These are phyloP conservation scores for Rhodotorula sp. DNA, from an alignment of 1,284 basidiomycete genomes.

Conservation along the genomic window DNA sequence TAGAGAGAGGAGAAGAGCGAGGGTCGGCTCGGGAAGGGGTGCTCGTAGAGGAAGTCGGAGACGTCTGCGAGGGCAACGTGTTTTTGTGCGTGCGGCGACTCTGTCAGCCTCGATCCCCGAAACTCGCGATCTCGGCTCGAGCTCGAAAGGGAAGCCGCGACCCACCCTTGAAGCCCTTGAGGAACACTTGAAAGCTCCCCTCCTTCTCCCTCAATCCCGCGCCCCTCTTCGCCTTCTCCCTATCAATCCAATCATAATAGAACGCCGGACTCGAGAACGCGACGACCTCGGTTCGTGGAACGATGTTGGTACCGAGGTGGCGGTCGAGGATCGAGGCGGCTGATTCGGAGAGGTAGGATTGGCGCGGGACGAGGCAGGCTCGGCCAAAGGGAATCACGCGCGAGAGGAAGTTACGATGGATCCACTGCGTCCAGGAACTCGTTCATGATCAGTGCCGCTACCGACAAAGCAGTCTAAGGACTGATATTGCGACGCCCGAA, in stretches of 20 bases:
- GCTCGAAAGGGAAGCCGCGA: not conserved
- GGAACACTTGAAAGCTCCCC: constrained; percentile 84
- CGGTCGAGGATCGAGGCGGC: constrained; percentile 81
- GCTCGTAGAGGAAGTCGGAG: constrained; percentile 75
- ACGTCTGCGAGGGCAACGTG: constrained; percentile 60
- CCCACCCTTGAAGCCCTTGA: constrained; percentile 74
- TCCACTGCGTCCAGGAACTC: constrained; percentile 57
- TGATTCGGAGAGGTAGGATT: constrained; percentile 60
- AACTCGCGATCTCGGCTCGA: not conserved
- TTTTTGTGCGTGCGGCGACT: not conserved
- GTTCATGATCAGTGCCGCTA: not conserved
- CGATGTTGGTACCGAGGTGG: constrained; percentile 71
- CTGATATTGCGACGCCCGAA: too few relatives aligned
- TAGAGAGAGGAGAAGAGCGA: constrained; percentile 54
- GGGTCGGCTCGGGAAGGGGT: constrained; percentile 78
- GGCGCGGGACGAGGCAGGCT: constrained; percentile 77
- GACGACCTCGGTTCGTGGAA: constrained; percentile 80
- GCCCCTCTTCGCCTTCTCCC: constrained; percentile 66
- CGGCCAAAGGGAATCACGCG: constrained; percentile 62
- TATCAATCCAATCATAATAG: constrained; percentile 83
- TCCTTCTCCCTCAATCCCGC: constrained; percentile 70
- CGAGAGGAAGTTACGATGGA: constrained; percentile 66
- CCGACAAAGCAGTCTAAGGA: too few relatives aligned
- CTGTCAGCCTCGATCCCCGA: not conserved
- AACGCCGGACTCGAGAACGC: constrained; percentile 79